Evolutionary conservation across 805 yeast genomes (phyloP).

Genomic region (Nakazawaea wickerhamii): DNA sequence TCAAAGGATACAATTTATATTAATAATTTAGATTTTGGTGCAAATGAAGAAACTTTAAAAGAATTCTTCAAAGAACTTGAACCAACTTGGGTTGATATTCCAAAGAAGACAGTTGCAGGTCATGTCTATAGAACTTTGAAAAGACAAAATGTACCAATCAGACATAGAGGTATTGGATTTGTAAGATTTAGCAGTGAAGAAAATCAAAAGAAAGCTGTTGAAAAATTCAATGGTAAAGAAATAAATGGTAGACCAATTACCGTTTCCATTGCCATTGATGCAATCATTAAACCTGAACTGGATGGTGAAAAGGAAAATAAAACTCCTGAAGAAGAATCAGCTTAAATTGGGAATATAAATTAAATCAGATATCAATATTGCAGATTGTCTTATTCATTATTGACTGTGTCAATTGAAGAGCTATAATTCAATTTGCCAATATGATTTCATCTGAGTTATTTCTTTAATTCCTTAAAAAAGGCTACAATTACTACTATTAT

Average conservation of each 20-base stretch:
- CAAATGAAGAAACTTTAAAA: conserved; percentile 39
- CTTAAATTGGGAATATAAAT: neutral
- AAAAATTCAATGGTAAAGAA: conserved; percentile 58
- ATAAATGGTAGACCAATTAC: conserved; percentile 60
- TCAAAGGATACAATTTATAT: conserved; percentile 58
- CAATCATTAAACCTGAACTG: conserved; percentile 23
- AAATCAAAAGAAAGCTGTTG: conserved; percentile 44
- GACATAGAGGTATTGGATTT: conserved; percentile 59
- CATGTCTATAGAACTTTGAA: conserved; percentile 37
- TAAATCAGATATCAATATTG: too few relatives aligned
- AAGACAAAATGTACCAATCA: conserved; percentile 40
- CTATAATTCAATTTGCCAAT: too few relatives aligned
- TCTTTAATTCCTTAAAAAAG: too few relatives aligned
- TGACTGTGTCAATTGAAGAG: too few relatives aligned
- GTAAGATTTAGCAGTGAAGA: conserved; percentile 45
- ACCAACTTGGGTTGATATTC: conserved; percentile 57
- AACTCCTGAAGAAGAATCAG: neutral
- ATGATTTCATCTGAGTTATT: too few relatives aligned
- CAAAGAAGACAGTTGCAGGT: conserved; percentile 42
- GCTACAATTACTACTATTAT: too few relatives aligned
- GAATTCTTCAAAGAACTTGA: conserved; percentile 41
- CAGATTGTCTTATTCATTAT: too few relatives aligned
- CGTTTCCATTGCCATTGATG: conserved; percentile 71
- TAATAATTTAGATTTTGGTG: conserved; percentile 51
- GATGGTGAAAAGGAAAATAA: conserved; percentile 1